Conservation (phyloP, 2,329 filamentous ascomycete species). For the Sporothrix euskadiensis region DNA sequence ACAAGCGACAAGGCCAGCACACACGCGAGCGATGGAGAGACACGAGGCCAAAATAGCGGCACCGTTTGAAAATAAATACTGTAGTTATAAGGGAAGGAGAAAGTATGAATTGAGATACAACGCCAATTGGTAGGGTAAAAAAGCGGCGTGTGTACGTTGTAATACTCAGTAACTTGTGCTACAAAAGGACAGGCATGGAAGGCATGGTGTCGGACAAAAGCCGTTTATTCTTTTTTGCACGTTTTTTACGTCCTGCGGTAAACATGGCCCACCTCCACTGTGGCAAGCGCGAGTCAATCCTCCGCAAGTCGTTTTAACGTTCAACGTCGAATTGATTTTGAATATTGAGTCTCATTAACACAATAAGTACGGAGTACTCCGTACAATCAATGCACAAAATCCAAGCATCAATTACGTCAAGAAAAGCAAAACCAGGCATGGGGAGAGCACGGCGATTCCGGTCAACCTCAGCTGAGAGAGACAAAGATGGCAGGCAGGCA, state of each 20-base stretch:
- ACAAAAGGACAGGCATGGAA: slow-evolving; percentile 2
- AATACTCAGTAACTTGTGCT: not conserved
- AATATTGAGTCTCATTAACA: not conserved
- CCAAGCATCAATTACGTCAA: not conserved
- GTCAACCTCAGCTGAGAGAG: slow-evolving; percentile 13
- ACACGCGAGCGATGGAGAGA: not conserved
- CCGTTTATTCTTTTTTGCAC: not conserved
- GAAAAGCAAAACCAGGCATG: not conserved
- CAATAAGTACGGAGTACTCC: no score
- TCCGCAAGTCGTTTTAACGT: not conserved
- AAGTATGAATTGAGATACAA: no score
- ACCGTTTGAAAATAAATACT: not conserved
- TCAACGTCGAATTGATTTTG: not conserved
- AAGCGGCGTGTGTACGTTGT: not conserved
- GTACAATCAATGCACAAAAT: not conserved
- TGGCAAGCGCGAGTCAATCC: not conserved
- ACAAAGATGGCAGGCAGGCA: not conserved
- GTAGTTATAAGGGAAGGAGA: not conserved
- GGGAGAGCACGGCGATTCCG: not conserved
- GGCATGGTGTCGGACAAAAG: not conserved
- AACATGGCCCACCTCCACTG: not conserved
- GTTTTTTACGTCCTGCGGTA: not conserved
- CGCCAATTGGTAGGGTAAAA: not conserved
- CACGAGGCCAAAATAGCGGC: not conserved
- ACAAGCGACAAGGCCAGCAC: slow-evolving; percentile 6